Percentiles rank a stretch among this genome's conserved stretches.
Evolutionary conservation across 257 asterid genomes (phyloP).

Genomic region (Cordia subcordata): DNA sequence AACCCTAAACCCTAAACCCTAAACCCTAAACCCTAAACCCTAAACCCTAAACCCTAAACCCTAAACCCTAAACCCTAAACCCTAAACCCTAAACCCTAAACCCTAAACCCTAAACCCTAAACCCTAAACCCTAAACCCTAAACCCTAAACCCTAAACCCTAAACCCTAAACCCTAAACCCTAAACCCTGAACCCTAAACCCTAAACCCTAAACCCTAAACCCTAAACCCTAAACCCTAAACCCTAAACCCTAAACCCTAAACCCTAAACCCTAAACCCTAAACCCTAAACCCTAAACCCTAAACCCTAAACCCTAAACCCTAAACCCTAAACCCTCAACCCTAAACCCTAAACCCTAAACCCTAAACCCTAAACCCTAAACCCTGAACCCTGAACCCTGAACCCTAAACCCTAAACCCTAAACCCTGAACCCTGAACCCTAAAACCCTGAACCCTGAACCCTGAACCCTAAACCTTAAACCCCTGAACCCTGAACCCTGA

Average conservation of each 20-base stretch:
- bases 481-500: constrained; percentile 16
- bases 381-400: constrained; percentile 3
- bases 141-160: constrained; percentile 7
- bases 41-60: constrained; percentile 10
- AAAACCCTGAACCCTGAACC: constrained; percentile 18
- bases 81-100: neutral
- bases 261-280: constrained; percentile 5
- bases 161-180: constrained; percentile 14
- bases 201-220: constrained; percentile 7
- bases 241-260: constrained; percentile 3
- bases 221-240: constrained; percentile 9
- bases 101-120: constrained; percentile 14
- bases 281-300: constrained; percentile 4
- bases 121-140: constrained; percentile 13
- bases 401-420: constrained; percentile 4
- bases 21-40: constrained; percentile 15
- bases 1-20: constrained; percentile 14
- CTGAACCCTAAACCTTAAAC: constrained; percentile 16
- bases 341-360: constrained; percentile 7
- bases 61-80: constrained; percentile 8
- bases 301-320: constrained; percentile 11
- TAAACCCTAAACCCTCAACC: constrained; percentile 10
- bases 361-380: constrained; percentile 5
- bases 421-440: constrained; percentile 17
- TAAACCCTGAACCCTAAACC: constrained; percentile 17